Base-by-base conservation (phyloP, 169 alveolate species). In the Theileria sp. region DNA sequence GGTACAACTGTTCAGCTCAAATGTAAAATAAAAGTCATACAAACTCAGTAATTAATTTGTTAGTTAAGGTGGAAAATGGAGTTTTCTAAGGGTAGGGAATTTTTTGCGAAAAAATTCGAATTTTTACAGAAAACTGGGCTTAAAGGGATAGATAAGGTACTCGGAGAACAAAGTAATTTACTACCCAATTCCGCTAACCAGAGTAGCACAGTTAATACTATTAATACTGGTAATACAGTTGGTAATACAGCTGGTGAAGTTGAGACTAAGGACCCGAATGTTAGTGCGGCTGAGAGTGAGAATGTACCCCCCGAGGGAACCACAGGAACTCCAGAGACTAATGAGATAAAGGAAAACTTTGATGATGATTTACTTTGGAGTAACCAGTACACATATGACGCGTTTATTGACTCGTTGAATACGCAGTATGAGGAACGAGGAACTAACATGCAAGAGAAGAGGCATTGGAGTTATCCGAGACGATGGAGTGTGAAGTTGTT, bases 401-500 rank as follows among this genome's bases (percentile, higher is more conserved):
- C 82, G 75, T 89, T 89, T 80, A 74, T 89, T 32, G 83, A 89
- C 75, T 83, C 92, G 38, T 77, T 89, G 67, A 65, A 75, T 44
- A 76, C 38, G 12, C 79, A 81, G 15, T 78, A 79, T 32, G 91
- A 89, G 49, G 92, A 80, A 64, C 66, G 94, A 19, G 94, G 94
- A 26, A 91, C 81, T 30, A 89, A 90, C 38, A 79, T 70, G 28
- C 87, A 75, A 28, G 87, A 84, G 62, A 81, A 74, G 77, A 80
- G 82, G 62, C 91, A 89, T 70, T 89, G 94, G 94, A 80, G 88
- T 12, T 87, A 89, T 30, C 92, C 92, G 28, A 49, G 94, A 15
- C 67, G 94, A 15, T 89, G 94, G 94, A 62, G 77, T 23, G 92
- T 89, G 44, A 82, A 80, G 77, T 70, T 89, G 51, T 81, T 83